Evolutionary conservation across 1,284 basidiomycete genomes (phyloP).

Genomic region (Filobasidium uniguttulatum): DNA sequence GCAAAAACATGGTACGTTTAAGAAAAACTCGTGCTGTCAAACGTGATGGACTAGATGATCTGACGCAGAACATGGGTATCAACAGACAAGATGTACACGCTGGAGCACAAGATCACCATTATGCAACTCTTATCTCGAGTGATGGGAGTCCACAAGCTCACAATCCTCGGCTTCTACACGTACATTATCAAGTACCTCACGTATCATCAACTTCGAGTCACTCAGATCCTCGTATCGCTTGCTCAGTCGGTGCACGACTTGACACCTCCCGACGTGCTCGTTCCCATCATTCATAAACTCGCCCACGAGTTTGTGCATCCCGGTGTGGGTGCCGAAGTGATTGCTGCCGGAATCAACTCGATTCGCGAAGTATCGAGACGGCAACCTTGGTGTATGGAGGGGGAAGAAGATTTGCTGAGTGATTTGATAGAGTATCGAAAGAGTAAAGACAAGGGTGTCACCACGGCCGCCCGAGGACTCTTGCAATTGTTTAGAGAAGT

Average conservation of each 20-base stretch:
- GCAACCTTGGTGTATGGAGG: constrained; percentile 85
- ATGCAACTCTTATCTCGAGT: constrained; percentile 97
- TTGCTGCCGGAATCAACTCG: constrained; percentile 88
- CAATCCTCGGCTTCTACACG: constrained; percentile 90
- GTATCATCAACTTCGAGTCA: constrained; percentile 85
- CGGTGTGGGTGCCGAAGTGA: constrained; percentile 87
- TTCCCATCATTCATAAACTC: constrained; percentile 79
- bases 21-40: neutral
- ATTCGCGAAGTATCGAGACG: constrained; percentile 83
- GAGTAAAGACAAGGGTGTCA: constrained; percentile 87
- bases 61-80: neutral
- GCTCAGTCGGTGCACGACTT: constrained; percentile 93
- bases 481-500: constrained; percentile 90
- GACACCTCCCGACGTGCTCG: constrained; percentile 84
- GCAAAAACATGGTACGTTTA: constrained; percentile 46
- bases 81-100: constrained; percentile 72
- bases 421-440: constrained; percentile 92
- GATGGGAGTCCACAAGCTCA: constrained; percentile 84
- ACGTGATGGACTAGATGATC: neutral
- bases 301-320: constrained; percentile 96
- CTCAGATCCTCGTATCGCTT: constrained; percentile 84
- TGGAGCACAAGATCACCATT: constrained; percentile 93
- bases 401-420: constrained; percentile 71
- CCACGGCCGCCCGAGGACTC: constrained; percentile 72
- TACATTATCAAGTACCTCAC: constrained; percentile 87